These are phyloP conservation scores for Coix lacrymajobi DNA, from an alignment of 176 grass and related monocot species.

Conservation along the genomic window DNA sequence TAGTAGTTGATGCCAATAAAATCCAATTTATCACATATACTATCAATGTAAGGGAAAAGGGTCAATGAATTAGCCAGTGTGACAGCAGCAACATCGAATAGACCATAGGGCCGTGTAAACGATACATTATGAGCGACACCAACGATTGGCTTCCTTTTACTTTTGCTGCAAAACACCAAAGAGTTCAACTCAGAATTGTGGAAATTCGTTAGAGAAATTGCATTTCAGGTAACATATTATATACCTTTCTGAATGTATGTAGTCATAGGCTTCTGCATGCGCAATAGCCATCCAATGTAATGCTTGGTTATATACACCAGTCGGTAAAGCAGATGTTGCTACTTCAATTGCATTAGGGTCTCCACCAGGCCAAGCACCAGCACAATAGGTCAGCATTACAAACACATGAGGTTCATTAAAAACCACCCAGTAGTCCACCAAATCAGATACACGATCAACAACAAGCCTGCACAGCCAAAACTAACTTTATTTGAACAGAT, in stretches of 20 bases:
- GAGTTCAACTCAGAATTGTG: not conserved
- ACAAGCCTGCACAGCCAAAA: slow-evolving; percentile 63
- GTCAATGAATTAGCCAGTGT: slow-evolving; percentile 80
- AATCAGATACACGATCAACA: slow-evolving; percentile 77
- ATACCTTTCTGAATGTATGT: slow-evolving; percentile 78
- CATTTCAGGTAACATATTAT: not conserved
- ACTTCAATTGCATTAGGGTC: slow-evolving; percentile 83
- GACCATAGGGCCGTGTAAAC: slow-evolving; percentile 78
- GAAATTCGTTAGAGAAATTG: not conserved
- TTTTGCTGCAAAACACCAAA: slow-evolving; percentile 37
- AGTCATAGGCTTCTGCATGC: slow-evolving; percentile 81
- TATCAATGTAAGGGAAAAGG: slow-evolving; percentile 76
- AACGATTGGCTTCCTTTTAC: slow-evolving; percentile 46
- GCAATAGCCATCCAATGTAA: slow-evolving; percentile 86
- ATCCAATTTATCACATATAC: slow-evolving; percentile 79
- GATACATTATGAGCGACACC: slow-evolving; percentile 84
- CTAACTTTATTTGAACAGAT: not conserved
- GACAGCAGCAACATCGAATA: slow-evolving; percentile 84
- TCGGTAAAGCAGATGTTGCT: slow-evolving; percentile 80
- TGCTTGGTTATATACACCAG: slow-evolving; percentile 79
- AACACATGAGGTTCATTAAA: slow-evolving; percentile 98
- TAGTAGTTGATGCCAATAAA: slow-evolving; percentile 98
- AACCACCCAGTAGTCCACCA: slow-evolving; percentile 93
- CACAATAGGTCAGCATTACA: slow-evolving; percentile 93
- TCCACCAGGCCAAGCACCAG: slow-evolving; percentile 96